These are phyloP conservation scores for Otatea glauca DNA, from an alignment of 176 grass and related monocot species.

Conservation along the genomic window DNA sequence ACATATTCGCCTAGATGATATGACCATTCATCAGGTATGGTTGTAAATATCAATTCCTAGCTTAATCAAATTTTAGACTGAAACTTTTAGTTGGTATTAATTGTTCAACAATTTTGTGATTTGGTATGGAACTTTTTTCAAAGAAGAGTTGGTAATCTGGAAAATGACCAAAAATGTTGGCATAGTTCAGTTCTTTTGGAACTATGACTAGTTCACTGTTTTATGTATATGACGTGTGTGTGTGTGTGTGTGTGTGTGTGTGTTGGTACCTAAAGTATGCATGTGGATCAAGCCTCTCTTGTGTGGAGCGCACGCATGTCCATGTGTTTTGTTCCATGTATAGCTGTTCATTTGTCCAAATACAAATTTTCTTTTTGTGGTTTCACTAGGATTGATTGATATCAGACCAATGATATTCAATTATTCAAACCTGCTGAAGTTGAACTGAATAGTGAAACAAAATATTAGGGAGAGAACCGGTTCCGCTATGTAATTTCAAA, in stretches of 20 bases:
- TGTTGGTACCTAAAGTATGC: neutral
- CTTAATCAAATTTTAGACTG: neutral
- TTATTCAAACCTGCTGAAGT: neutral
- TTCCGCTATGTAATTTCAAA: neutral
- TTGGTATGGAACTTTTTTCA: neutral
- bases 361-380: neutral
- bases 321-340: neutral
- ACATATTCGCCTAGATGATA: constrained; percentile 89
- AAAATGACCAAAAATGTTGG: neutral
- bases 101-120: neutral
- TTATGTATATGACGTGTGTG: neutral
- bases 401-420: neutral
- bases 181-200: constrained; percentile 12
- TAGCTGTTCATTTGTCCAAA: neutral
- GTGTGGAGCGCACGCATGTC: neutral
- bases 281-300: neutral
- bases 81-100: neutral
- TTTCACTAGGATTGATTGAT: neutral
- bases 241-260: no score
- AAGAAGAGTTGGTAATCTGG: constrained; percentile 2
- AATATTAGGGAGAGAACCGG: neutral
- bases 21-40: constrained; percentile 86
- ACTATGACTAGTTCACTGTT: neutral
- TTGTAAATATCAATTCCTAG: neutral
- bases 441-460: constrained; percentile 20